Conservation (phyloP, 2,329 filamentous ascomycete genomes). For the Calonectria fujianensis region DNA sequence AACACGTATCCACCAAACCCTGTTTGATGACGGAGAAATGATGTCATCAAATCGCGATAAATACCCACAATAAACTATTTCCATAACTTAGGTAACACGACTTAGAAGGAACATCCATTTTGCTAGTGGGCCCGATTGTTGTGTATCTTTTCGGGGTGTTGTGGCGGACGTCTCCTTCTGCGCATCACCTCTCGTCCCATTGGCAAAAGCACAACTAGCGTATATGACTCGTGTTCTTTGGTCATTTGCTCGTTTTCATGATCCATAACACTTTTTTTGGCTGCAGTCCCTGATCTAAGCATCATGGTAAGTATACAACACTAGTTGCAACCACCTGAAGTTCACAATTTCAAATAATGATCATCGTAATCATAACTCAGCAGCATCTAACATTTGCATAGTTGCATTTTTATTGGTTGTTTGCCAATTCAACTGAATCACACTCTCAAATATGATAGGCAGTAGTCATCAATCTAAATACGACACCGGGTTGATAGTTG, state of each 20-base stretch:
- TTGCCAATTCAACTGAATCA: not conserved
- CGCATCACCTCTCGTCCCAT: not conserved
- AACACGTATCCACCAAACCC: constrained; percentile 8
- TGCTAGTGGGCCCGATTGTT: not conserved
- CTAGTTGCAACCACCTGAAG: not conserved
- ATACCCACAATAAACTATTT: not conserved
- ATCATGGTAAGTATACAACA: not conserved
- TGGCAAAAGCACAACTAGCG: not conserved
- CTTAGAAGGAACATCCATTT: not conserved
- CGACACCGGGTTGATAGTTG: not conserved
- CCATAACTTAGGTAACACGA: not conserved
- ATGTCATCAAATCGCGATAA: not conserved
- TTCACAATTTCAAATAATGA: not conserved
- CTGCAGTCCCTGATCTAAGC: not conserved
- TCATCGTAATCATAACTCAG: not conserved
- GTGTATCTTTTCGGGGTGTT: not conserved
- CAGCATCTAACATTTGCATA: not conserved
- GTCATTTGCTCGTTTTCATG: not conserved
- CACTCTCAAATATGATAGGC: not conserved
- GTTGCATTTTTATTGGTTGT: not conserved
- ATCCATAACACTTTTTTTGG: not conserved
- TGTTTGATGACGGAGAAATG: not conserved
- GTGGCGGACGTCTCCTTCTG: not conserved
- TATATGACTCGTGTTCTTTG: not conserved
- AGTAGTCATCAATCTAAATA: not conserved